Evolutionary conservation across 2,329 filamentous ascomycete genomes (phyloP), one percentile per base, ranked within the genome.

Genomic region (Ceratocystis papillata): DNA sequence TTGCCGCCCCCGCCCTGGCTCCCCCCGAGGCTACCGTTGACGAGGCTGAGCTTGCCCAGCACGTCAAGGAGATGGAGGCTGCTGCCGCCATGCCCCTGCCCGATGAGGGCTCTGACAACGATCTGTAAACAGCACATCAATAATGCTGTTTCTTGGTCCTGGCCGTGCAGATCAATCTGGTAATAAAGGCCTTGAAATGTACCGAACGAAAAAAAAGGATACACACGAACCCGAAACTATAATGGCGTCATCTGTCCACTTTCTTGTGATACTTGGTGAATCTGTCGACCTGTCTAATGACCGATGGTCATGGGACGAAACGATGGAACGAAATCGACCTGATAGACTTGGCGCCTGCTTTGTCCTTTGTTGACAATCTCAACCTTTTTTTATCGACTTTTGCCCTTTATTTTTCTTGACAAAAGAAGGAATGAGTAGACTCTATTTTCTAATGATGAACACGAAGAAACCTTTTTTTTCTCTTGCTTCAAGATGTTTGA

Each of bases 11-110:
- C 70, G 94, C 94, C 73, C 87, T 99, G 73, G 94, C 93, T 71
- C 94, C 94, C 72, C 92, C 94, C 69, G 93, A 94, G 77, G 90
- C 93, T 73, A 80, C 87, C 76, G 90, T 99, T 78, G 90, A 97
- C 79, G 83, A 88, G 79, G 83, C 81, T 66, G 87, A 95, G 70
- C 83, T 96, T 74, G 82, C 84, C 72, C 77, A 90, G 80, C 96
- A 96, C 83, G 81, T 87, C 78, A 81, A 87, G 78, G 94, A 99
- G 83, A 96, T 99, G 90, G 78, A 84, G 69, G 83, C 82, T 63
- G 94, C 94, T 70, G 85, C 88, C 70, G 73, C 82, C 70, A 85
- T 88, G 85, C 91, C 94, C 74, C 89, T 99, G 73, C 94, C 94
- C 71, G 92, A 91, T 75, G 94, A 97, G 84, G 89, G 95, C 71